phyloP scores from a whole-genome alignment of 2,329 filamentous ascomycete species.

The Colletotrichum filicis region DNA sequence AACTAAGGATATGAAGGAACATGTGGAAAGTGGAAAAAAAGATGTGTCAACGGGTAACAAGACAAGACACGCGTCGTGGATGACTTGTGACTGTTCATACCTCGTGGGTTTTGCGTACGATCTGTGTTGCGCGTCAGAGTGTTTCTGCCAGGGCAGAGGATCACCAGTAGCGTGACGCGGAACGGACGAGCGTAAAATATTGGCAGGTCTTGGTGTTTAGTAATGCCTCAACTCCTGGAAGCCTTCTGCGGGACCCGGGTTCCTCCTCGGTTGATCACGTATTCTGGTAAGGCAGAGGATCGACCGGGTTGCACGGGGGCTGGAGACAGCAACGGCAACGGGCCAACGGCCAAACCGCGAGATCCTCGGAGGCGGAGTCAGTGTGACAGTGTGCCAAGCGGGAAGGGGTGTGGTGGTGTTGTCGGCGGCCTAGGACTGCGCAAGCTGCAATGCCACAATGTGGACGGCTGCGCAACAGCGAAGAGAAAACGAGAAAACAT shows the following conservation, averaged over 20 bases:
- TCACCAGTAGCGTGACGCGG: constrained; percentile 16
- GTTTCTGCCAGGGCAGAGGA: not conserved
- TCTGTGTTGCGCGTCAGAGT: not conserved
- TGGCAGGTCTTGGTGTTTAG: constrained; percentile 34
- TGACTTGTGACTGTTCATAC: not conserved
- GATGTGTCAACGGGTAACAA: not conserved
- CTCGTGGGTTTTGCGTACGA: too few relatives aligned
- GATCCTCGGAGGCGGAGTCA: constrained; percentile 49
- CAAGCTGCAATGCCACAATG: not conserved
- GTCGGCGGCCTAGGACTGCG: not conserved
- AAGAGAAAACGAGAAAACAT: constrained; percentile 42
- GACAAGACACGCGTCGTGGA: not conserved
- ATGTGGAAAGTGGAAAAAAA: not conserved
- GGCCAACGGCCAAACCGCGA: constrained; percentile 38
- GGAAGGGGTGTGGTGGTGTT: constrained; percentile 40
- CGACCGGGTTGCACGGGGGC: constrained; percentile 46
- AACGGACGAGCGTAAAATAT: constrained; percentile 36
- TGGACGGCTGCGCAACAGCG: constrained; percentile 3
- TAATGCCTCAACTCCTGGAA: constrained; percentile 20
- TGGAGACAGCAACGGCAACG: constrained; percentile 46
- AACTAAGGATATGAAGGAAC: not conserved
- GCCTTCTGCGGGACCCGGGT: not conserved
- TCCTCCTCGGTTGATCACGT: constrained; percentile 34
- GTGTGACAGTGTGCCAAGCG: constrained; percentile 49
- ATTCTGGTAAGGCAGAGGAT: constrained; percentile 48